phyloP scores from a whole-genome alignment of 1,284 basidiomycete species.

The Ustilago nuda region DNA sequence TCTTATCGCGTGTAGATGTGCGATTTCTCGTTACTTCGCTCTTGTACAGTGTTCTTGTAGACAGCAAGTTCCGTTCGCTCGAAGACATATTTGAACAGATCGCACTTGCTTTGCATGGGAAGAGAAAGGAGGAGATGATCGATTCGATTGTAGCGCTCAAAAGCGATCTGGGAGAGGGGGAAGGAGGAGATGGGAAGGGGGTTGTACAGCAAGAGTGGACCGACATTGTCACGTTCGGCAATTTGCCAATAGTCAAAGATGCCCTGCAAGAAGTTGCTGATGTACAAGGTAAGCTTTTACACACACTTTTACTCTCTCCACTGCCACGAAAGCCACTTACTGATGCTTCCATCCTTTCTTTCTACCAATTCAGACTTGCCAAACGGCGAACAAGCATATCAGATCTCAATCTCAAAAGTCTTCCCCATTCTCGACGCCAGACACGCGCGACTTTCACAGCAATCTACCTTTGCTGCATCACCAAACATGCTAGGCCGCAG shows the following conservation, averaged over 20 bases:
- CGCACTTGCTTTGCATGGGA: constrained; percentile 9
- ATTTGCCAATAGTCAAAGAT: constrained; percentile 4
- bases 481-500: constrained; percentile 39
- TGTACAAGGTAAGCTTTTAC: constrained; percentile 34
- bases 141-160: constrained; percentile 13
- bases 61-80: constrained; percentile 25
- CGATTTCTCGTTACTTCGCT: constrained; percentile 30
- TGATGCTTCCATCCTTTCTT: constrained; percentile 3
- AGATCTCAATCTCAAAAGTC: constrained; percentile 27
- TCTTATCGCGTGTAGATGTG: constrained; percentile 24
- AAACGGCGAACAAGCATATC: constrained; percentile 36
- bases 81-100: constrained; percentile 46
- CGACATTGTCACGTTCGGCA: constrained; percentile 36
- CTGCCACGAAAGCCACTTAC: neutral
- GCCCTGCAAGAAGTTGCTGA: constrained; percentile 31
- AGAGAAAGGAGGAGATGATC: constrained; percentile 16
- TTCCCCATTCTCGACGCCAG: constrained; percentile 34
- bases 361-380: constrained; percentile 21
- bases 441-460: constrained; percentile 7
- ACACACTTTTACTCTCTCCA: neutral
- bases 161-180: neutral
- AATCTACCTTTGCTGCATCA: constrained; percentile 29
- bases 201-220: constrained; percentile 30
- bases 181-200: constrained; percentile 1
- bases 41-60: constrained; percentile 13